Percentiles rank a stretch among this genome's conserved stretches.
phyloP scores from a whole-genome alignment of 2,329 filamentous ascomycete genomes.

The Polytolypa hystricis region DNA sequence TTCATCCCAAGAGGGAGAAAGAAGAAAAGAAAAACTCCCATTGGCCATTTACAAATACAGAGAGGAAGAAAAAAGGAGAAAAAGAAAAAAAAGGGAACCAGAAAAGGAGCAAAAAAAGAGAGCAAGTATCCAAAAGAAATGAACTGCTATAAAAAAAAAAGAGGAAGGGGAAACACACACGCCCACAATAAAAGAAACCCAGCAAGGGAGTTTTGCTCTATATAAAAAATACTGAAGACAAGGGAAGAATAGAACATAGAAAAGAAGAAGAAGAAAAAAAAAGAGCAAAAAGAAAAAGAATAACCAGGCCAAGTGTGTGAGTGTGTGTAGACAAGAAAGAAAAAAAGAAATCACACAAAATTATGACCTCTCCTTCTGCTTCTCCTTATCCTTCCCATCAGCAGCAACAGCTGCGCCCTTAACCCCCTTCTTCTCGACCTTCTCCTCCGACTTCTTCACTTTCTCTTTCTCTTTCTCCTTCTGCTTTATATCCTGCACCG shows the following conservation, averaged over 20 bases:
- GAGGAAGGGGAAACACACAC: neutral
- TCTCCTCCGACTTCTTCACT: constrained; percentile 8
- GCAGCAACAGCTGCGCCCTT: too few species aligned
- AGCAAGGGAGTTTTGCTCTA: neutral
- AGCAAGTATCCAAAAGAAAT: too few species aligned
- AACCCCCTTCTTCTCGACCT: constrained; percentile 4
- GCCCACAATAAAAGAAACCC: neutral
- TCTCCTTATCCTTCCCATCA: neutral
- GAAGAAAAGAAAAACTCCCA: neutral
- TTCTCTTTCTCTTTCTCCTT: constrained; percentile 41
- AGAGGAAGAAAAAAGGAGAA: neutral
- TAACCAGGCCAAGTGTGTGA: neutral
- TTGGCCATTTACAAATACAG: neutral
- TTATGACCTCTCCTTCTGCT: neutral
- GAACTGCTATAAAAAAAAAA: neutral
- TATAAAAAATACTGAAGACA: neutral
- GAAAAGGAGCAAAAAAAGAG: too few species aligned
- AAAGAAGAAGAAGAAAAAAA: neutral
- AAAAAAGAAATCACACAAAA: neutral
- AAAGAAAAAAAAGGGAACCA: neutral
- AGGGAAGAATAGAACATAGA: neutral
- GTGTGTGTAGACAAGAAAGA: neutral
- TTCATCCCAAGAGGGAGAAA: neutral
- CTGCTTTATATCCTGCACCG: constrained; percentile 58
- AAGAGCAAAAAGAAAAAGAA: neutral